These are phyloP conservation scores for Pythium oligandrum DNA, from an alignment of 352 stramenopile genomes.

Conservation along the genomic window DNA sequence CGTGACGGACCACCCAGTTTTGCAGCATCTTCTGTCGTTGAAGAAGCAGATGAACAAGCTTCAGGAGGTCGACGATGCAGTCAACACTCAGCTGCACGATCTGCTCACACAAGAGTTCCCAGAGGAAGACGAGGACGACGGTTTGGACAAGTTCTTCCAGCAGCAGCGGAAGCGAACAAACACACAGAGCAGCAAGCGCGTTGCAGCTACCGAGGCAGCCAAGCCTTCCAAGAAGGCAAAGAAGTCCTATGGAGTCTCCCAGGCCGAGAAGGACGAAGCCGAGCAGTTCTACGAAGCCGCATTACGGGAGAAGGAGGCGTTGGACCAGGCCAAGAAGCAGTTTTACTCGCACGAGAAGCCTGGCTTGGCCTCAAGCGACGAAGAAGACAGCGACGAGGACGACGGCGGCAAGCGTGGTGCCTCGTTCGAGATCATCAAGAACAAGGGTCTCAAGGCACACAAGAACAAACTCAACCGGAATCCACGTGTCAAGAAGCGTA, in stretches of 20 bases:
- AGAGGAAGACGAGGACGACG: conserved; percentile 45
- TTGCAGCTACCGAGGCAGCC: neutral
- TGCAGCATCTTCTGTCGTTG: conserved; percentile 67
- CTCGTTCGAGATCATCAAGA: conserved; percentile 96
- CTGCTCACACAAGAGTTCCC: conserved; percentile 66
- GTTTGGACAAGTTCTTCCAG: conserved; percentile 69
- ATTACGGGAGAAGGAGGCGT: conserved; percentile 36
- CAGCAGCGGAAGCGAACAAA: conserved; percentile 14
- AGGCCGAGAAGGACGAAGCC: conserved; percentile 48
- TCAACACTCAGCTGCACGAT: conserved; percentile 59
- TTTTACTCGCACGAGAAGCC: conserved; percentile 73
- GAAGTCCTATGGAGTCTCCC: conserved; percentile 17
- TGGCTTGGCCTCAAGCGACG: conserved; percentile 35
- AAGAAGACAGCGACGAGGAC: conserved; percentile 33
- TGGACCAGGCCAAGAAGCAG: conserved; percentile 70
- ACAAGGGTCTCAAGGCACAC: conserved; percentile 96
- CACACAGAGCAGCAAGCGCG: conserved; percentile 19
- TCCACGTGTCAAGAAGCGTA: conserved; percentile 97
- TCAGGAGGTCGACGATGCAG: conserved; percentile 40
- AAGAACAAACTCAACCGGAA: conserved; percentile 99
- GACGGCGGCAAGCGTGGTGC: conserved; percentile 89
- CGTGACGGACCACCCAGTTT: conserved; percentile 70
- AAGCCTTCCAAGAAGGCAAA: conserved; percentile 26
- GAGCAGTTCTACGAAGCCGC: conserved; percentile 74
- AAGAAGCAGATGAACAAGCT: conserved; percentile 78